These are phyloP conservation scores for Eimeria sp. DNA, from an alignment of 169 alveolate species.

Conservation along the genomic window DNA sequence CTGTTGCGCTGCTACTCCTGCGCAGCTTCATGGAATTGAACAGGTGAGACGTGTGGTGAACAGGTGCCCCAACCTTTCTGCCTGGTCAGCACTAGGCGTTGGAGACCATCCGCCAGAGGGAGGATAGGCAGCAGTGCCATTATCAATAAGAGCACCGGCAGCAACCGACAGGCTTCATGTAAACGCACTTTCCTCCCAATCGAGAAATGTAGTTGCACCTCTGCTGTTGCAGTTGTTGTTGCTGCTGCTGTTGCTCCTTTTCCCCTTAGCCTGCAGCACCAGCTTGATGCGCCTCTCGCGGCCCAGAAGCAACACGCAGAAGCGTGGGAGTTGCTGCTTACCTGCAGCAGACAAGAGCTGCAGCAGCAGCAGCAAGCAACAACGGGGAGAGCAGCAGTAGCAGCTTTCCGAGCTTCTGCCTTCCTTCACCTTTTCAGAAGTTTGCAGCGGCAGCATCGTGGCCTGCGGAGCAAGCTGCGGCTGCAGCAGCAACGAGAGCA, in stretches of 20 bases:
- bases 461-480: not conserved
- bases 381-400: not conserved
- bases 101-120: too few relatives aligned
- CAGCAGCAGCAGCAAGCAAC: not conserved
- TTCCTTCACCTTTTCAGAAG: slow-evolving; percentile 23
- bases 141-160: too few relatives aligned
- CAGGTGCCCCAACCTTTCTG: not conserved
- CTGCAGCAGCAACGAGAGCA: not conserved
- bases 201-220: not conserved
- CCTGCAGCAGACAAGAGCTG: not conserved
- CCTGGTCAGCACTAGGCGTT: not conserved
- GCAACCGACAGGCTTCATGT: not conserved
- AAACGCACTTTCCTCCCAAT: not conserved
- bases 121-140: too few relatives aligned
- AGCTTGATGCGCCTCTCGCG: not conserved
- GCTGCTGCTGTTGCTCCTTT: not conserved
- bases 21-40: not conserved
- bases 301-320: slow-evolving; percentile 9
- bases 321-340: slow-evolving; percentile 23
- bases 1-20: slow-evolving; percentile 32
- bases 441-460: slow-evolving; percentile 14
- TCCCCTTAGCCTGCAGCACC: not conserved
- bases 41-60: not conserved
- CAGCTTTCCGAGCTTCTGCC: slow-evolving; percentile 13
- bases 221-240: not conserved